Conservation (phyloP, 768 basidiomycete species). For the Lactifluus pinguis region DNA sequence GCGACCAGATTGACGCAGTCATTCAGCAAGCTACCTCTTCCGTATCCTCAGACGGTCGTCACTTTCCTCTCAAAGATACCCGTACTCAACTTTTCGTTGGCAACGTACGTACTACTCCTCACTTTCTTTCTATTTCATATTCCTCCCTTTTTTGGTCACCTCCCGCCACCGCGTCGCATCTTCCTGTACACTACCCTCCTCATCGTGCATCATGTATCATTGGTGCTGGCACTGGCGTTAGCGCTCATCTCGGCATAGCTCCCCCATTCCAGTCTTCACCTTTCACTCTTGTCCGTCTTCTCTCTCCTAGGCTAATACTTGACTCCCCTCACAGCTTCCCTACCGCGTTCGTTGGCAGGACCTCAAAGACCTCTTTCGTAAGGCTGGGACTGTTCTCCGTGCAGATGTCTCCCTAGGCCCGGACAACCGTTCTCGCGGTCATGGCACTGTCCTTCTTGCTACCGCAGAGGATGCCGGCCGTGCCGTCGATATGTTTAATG, state of each 20-base stretch:
- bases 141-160: neutral
- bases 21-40: slow-evolving; percentile 85
- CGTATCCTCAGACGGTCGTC: slow-evolving; percentile 39
- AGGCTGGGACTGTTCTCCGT: slow-evolving; percentile 65
- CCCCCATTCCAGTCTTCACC: neutral
- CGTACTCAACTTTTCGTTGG: slow-evolving; percentile 94
- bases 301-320: neutral
- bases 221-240: neutral
- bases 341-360: slow-evolving; percentile 99
- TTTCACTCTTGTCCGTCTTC: slow-evolving; percentile 6
- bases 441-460: slow-evolving; percentile 91
- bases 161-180: neutral
- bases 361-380: slow-evolving; percentile 94
- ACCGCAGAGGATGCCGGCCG: slow-evolving; percentile 91
- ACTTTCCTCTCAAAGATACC: slow-evolving; percentile 60
- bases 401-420: slow-evolving; percentile 52
- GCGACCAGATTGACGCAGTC: slow-evolving; percentile 86
- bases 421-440: slow-evolving; percentile 86
- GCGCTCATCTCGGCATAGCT: neutral
- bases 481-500: slow-evolving; percentile 94
- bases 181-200: neutral
- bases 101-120: slow-evolving; percentile 52
- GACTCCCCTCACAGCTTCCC: slow-evolving; percentile 52
- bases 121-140: neutral
- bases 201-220: too few relatives aligned